Conservation (phyloP, 2,329 filamentous ascomycete species). For the Stagonosporopsis rhizophila region DNA sequence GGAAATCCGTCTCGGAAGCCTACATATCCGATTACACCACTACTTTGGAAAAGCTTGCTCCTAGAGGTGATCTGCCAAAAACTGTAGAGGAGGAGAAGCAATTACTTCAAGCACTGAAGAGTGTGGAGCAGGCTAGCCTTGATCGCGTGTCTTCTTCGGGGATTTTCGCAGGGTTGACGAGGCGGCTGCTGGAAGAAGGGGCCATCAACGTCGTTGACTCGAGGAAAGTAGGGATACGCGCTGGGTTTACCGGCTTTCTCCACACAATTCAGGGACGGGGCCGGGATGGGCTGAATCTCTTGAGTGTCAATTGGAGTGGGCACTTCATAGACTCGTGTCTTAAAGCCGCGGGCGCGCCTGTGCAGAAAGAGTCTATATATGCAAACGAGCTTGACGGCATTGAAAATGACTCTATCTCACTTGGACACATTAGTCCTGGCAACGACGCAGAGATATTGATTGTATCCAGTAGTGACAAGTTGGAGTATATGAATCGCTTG, state of each 20-base stretch:
- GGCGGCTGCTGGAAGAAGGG: slow-evolving; percentile 35
- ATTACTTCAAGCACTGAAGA: slow-evolving; percentile 47
- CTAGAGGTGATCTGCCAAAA: slow-evolving; percentile 34
- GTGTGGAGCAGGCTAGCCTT: slow-evolving; percentile 52
- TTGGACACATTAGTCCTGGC: slow-evolving; percentile 25
- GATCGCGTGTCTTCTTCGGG: slow-evolving; percentile 48
- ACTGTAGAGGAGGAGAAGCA: slow-evolving; percentile 46
- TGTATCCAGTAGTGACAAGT: slow-evolving; percentile 53
- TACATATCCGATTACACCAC: slow-evolving; percentile 52
- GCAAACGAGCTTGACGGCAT: slow-evolving; percentile 37
- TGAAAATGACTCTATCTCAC: slow-evolving; percentile 17
- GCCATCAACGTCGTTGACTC: slow-evolving; percentile 37
- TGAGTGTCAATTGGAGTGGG: slow-evolving; percentile 59
- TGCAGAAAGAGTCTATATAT: slow-evolving; percentile 14
- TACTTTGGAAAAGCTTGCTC: slow-evolving; percentile 41
- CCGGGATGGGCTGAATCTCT: slow-evolving; percentile 38
- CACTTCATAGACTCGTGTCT: slow-evolving; percentile 50
- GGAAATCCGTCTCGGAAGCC: slow-evolving; percentile 49
- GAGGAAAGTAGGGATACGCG: slow-evolving; percentile 46
- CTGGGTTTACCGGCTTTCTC: slow-evolving; percentile 47
- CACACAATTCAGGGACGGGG: slow-evolving; percentile 20
- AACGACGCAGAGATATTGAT: slow-evolving; percentile 27
- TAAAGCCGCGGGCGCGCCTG: slow-evolving; percentile 3
- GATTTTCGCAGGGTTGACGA: slow-evolving; percentile 51
- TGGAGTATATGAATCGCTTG: slow-evolving; percentile 33